Conservation (phyloP, 2,329 filamentous ascomycete genomes). For the Periconia digitata region DNA sequence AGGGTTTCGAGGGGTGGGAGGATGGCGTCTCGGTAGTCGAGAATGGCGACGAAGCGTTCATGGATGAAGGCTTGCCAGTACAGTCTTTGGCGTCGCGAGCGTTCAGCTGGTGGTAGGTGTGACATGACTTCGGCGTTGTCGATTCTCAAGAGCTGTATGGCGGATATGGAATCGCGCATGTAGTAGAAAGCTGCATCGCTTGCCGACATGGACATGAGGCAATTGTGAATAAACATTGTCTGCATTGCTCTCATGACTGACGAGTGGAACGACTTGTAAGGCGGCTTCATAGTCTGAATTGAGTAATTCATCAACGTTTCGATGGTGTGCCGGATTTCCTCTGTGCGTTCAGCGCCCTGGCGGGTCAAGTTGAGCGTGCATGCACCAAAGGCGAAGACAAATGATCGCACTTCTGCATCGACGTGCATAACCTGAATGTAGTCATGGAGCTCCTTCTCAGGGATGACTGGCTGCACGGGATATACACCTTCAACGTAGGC, state of each 20-base stretch:
- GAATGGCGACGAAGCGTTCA: conserved; percentile 58
- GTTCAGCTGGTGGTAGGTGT: conserved; percentile 38
- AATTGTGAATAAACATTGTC: conserved; percentile 57
- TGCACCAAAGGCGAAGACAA: conserved; percentile 50
- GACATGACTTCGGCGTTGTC: conserved; percentile 43
- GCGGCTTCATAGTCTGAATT: conserved; percentile 41
- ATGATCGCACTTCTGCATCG: conserved; percentile 44
- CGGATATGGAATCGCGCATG: conserved; percentile 54
- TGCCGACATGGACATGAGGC: conserved; percentile 52
- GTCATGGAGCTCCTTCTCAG: conserved; percentile 43
- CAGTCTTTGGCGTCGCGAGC: conserved; percentile 50
- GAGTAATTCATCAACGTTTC: conserved; percentile 38
- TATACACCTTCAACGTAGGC: conserved; percentile 51
- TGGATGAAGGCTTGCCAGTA: conserved; percentile 62
- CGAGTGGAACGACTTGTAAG: conserved; percentile 43
- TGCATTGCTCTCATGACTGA: conserved; percentile 53
- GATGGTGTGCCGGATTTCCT: conserved; percentile 35
- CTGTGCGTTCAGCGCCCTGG: conserved; percentile 33
- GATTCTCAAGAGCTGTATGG: conserved; percentile 41
- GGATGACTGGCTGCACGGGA: conserved; percentile 51
- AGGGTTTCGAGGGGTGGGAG: conserved; percentile 43
- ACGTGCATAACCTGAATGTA: conserved; percentile 42
- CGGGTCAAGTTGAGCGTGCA: conserved; percentile 50
- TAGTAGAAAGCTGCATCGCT: conserved; percentile 54
- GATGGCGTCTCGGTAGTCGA: conserved; percentile 51